phyloP scores from a whole-genome alignment of 164 flowering plant genomes.

The Houttuynia cordata region DNA sequence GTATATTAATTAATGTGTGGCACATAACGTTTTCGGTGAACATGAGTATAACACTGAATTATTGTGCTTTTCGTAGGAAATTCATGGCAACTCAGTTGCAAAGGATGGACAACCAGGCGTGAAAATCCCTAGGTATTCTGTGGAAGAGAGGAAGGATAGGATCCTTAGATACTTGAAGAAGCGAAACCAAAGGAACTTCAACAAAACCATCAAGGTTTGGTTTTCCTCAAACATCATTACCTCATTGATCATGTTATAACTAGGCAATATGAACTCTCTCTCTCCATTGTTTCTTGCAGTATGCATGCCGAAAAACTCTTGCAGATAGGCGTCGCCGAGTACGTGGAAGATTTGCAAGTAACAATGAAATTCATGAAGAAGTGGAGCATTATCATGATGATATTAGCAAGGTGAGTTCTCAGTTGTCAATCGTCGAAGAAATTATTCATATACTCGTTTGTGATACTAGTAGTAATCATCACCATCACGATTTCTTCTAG shows the following conservation, averaged over 20 bases:
- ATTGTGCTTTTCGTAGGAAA: constrained; percentile 17
- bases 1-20: too few relatives aligned
- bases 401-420: constrained; percentile 19
- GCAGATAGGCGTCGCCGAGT: constrained; percentile 71
- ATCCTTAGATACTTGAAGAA: constrained; percentile 68
- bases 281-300: constrained; percentile 25
- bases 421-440: not conserved
- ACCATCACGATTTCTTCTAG: too few relatives aligned
- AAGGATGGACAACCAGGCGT: constrained; percentile 18
- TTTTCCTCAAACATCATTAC: too few relatives aligned
- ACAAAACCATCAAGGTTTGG: constrained; percentile 74
- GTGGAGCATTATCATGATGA: constrained; percentile 14
- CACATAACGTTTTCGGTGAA: too few relatives aligned
- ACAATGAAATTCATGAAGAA: constrained; percentile 24
- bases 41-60: not conserved
- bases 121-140: constrained; percentile 48
- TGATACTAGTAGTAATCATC: too few relatives aligned
- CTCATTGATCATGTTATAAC: too few relatives aligned
- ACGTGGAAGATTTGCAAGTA: constrained; percentile 81
- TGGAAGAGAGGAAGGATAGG: constrained; percentile 66
- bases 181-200: constrained; percentile 81
- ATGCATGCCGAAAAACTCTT: constrained; percentile 77
- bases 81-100: constrained; percentile 14
- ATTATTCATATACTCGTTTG: not conserved
- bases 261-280: not conserved